These are phyloP conservation scores for Colletotrichum eleusines DNA, from an alignment of 2,329 filamentous ascomycete genomes.

Conservation along the genomic window DNA sequence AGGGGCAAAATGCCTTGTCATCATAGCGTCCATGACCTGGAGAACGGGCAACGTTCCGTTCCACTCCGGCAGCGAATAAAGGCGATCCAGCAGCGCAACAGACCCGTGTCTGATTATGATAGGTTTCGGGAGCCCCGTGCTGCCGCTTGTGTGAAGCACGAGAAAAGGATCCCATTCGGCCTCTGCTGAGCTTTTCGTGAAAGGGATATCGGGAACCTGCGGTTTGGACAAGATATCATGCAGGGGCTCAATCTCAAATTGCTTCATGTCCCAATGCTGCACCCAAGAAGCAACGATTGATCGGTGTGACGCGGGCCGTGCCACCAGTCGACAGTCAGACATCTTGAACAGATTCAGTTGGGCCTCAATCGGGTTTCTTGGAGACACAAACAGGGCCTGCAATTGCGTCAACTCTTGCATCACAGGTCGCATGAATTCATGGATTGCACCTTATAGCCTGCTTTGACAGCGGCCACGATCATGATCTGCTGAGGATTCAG, in stretches of 20 bases:
- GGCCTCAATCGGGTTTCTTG: conserved; percentile 59
- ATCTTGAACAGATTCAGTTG: conserved; percentile 59
- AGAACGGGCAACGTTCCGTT: conserved; percentile 40
- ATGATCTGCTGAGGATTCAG: conserved; percentile 43
- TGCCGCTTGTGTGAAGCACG: conserved; percentile 61
- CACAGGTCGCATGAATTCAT: conserved; percentile 46
- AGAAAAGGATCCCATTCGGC: conserved; percentile 56
- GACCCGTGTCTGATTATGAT: conserved; percentile 55
- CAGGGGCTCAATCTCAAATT: conserved; percentile 50
- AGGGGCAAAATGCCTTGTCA: conserved; percentile 4
- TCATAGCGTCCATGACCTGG: conserved; percentile 50
- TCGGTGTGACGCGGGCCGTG: conserved; percentile 49
- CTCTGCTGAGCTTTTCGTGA: conserved; percentile 55
- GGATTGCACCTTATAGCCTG: conserved; percentile 46
- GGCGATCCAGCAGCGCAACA: conserved; percentile 50
- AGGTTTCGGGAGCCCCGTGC: conserved; percentile 60
- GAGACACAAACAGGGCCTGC: conserved; percentile 59
- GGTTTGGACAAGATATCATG: conserved; percentile 53
- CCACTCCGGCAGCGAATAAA: conserved; percentile 11
- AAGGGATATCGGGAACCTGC: conserved; percentile 51
- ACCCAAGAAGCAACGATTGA: conserved; percentile 53
- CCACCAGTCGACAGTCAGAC: conserved; percentile 57
- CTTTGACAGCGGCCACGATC: conserved; percentile 54
- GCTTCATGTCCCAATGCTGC: conserved; percentile 53
- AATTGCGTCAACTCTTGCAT: conserved; percentile 44